Base-by-base conservation (phyloP, 169 alveolate species). In the Cystoisospora suis region DNA sequence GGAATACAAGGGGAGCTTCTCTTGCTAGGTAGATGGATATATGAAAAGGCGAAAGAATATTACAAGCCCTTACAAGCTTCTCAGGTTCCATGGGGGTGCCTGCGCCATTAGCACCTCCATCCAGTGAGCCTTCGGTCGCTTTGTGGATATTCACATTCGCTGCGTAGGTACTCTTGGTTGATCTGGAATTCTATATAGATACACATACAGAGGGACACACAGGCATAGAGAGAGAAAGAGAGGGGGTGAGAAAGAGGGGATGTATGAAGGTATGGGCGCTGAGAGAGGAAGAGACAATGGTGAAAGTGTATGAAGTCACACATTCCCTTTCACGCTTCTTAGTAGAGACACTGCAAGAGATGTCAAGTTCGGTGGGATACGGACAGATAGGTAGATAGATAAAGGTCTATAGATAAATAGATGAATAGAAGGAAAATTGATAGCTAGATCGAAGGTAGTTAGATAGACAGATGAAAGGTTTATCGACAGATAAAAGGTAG, bases 101-200 rank as follows among this genome's bases (percentile, higher is more conserved):
- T 27, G 56, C 53, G 32, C 83, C 83, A 5, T 40, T 53, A 29
- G 83, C 42, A 34, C 34, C 53, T 3, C 80, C 89, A 0, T 83
- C 89, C 38, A 34, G 17, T 27, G 45, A 58, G 45, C 53, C 53
- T 42, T 69, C 91, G 23, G 91, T 65, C 29, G 91, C 91, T 27
- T 49, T 44, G 69, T 86, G 79, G 9, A 86, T 86, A 29, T 80
- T 80, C 45, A 86, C 44, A 46, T 86, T 86, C 32, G 91, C 91
- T 45, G 91, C 91, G 56, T 86, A 86, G 1, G 91, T 86, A 56
- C 91, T 86, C n/a, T 53, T 27, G 44, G 91, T 86, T 0, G 91
- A 53, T 49, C 91, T 23, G 59, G 79, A 80, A 59, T 69, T 86
- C 91, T 86, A 77, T 58, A 42, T 44, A 40, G 72, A 5, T 1